Base-by-base conservation (phyloP, 2,329 filamentous ascomycete genomes). In the Aspergillus oerlinghausenensis region DNA sequence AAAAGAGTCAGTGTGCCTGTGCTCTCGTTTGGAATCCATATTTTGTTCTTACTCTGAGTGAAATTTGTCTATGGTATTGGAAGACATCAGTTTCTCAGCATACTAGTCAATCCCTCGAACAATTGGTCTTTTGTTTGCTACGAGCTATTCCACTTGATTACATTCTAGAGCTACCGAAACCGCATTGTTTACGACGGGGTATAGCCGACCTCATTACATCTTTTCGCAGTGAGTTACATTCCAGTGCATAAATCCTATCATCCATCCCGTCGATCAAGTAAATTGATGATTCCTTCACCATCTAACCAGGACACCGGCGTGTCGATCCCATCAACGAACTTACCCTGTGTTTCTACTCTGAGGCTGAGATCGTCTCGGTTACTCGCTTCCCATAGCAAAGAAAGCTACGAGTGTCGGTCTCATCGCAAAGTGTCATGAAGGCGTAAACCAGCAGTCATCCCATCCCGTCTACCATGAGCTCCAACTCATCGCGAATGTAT, bases 401-500 rank as follows among this genome's bases (percentile, higher is more conserved):
- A 38, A 17, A 38, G 32, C 32, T 17, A 38, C 32, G 14, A 38
- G 32, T 35, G 14, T 17, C 32, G 32, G 32, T n/a, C 14, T 19
- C 10, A 38, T 29, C n/a, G 28, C 25, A 45, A 54, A 35, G 32
- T n/a, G 48, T 14, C 28, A 55, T 51, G 45, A 50, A 38, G 19
- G 29, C 25, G 10, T 38, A 26, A 49, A 21, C 23, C 21, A 21
- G 38, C 40, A 29, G 21, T 11, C 26, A 32, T 25, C 25, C 7
- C 21, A 49, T 17, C 25, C n/a, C 26, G 32, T 17, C 29, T 14
- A 58, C 21, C 21, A 66, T 66, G 64, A 66, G 60, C 55, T 55
- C 60, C 50, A 57, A 60, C 48, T 57, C 61, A 48, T 59, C 60
- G 43, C 58, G 55, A 54, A 69, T 70, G 62, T 67, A 66, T 60